phyloP scores from a whole-genome alignment of 805 yeast genomes.

The Candida glaebosa region DNA sequence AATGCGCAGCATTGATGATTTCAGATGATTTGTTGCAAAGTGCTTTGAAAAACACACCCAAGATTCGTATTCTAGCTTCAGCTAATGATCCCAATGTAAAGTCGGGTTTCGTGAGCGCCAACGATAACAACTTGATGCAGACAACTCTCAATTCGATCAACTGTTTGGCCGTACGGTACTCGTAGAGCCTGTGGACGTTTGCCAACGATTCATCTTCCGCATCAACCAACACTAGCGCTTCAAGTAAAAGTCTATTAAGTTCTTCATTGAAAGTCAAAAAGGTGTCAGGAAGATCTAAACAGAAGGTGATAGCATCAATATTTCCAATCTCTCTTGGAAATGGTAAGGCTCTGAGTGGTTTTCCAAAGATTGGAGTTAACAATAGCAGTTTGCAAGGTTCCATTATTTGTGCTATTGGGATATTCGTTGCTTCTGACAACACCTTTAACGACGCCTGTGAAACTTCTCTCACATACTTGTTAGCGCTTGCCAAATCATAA shows the following conservation, averaged over 20 bases:
- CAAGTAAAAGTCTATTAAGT: conserved; percentile 75
- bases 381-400: conserved; percentile 79
- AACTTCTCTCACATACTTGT: conserved; percentile 74
- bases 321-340: conserved; percentile 99
- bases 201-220: conserved; percentile 97
- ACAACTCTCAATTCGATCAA: conserved; percentile 84
- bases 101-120: conserved; percentile 82
- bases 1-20: conserved; percentile 90
- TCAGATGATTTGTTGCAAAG: conserved; percentile 79
- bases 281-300: conserved; percentile 74
- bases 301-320: conserved; percentile 93
- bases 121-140: conserved; percentile 76
- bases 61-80: conserved; percentile 75
- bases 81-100: conserved; percentile 72
- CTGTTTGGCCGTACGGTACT: conserved; percentile 85
- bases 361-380: conserved; percentile 91
- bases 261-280: conserved; percentile 88
- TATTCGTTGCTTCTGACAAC: conserved; percentile 65
- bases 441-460: conserved; percentile 68
- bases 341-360: conserved; percentile 93
- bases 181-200: conserved; percentile 79
- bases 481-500: conserved; percentile 89
- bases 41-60: conserved; percentile 94
- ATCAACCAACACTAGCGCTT: conserved; percentile 91
- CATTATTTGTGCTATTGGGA: conserved; percentile 71